phyloP scores from a whole-genome alignment of 225 moss, liverwort and hornwort genomes.

The Takakia lepidozioides region DNA sequence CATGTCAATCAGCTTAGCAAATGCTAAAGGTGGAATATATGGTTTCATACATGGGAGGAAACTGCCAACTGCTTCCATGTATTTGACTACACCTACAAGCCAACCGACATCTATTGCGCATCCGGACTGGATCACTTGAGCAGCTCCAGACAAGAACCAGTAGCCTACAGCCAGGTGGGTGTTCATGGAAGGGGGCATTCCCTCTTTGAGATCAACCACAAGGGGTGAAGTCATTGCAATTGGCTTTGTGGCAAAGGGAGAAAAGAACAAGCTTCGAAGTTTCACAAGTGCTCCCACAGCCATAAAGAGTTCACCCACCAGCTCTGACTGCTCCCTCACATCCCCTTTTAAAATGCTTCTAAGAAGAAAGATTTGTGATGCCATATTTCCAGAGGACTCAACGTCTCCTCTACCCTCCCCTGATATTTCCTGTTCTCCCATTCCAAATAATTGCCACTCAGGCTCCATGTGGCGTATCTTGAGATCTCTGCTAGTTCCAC shows the following conservation, averaged over 20 bases:
- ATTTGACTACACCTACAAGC: slow-evolving; percentile 78
- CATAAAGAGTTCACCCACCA: slow-evolving; percentile 82
- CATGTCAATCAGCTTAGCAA: slow-evolving; percentile 61
- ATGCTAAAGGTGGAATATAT: slow-evolving; percentile 48
- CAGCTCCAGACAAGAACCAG: slow-evolving; percentile 61
- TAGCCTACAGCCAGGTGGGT: slow-evolving; percentile 63
- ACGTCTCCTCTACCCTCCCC: too few species aligned
- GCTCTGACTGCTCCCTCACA: slow-evolving; percentile 33
- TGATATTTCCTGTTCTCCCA: too few species aligned
- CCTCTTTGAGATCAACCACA: slow-evolving; percentile 14
- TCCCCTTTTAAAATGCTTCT: slow-evolving; percentile 31
- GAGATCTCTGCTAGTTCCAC: slow-evolving; percentile 4
- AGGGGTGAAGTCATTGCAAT: slow-evolving; percentile 1
- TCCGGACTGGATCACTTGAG: slow-evolving; percentile 28
- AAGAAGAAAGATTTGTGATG: slow-evolving; percentile 27
- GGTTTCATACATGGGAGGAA: slow-evolving; percentile 65
- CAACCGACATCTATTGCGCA: slow-evolving; percentile 31
- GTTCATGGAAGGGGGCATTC: slow-evolving; percentile 31
- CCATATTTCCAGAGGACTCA: slow-evolving; percentile 4
- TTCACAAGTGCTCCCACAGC: slow-evolving; percentile 61
- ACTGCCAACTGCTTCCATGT: slow-evolving; percentile 58
- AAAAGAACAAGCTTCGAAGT: slow-evolving; percentile 48
- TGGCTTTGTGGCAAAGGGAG: slow-evolving; percentile 31
- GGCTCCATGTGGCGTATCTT: not conserved
- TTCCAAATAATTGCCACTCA: too few species aligned